Base-by-base conservation (phyloP, 192 early-diverging fungal genomes). In the Phlyctochytrium arcticum region DNA sequence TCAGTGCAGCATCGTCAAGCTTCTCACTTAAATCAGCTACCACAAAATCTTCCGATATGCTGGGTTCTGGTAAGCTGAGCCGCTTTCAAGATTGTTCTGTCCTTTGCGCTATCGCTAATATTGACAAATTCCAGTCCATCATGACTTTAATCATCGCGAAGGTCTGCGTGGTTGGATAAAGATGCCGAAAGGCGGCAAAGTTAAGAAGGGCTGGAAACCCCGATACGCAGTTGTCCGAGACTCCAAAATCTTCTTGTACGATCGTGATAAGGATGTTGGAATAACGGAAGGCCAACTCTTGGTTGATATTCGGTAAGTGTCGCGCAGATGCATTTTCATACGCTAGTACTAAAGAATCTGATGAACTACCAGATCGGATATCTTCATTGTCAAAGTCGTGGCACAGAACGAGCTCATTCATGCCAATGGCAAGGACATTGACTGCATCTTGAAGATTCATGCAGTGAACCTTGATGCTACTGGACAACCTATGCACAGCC, bases 361-460 rank as follows among this genome's bases (percentile, higher is more conserved):
- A 21, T 35, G 3, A 3, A 6, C 31, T 35, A 7, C 19, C 56
- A 75, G 74, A 42, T 64, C 67, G 9, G 75, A 77, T 50, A 73
- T 80, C 21, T 83, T 83, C 55, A 32, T 72, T 26, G 77, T 54
- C 7, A 62, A 60, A 34, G 29, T 47, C 4, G 81, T 83, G 5
- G 49, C 68, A 2, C 81, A 83, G 48, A 80, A 79, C 54, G 81
- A 83, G 58, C 61, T 83, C 19, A 83, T 83, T 39, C 81, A 83
- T 48, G 74, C 74, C 21, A 75, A 62, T 50, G 67, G 62, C 27
- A 71, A 72, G 24, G 75, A 80, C 54, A 76, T 83, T 39, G 81
- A 83, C 24, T 76, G 67, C 39, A 76, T 83, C 36, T 80, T 83
- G 69, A 83, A 83, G 58, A 69, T 83, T 37, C 80, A 76, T 21